Conservation (phyloP, 306 rosid species). For the Morella rubra region DNA sequence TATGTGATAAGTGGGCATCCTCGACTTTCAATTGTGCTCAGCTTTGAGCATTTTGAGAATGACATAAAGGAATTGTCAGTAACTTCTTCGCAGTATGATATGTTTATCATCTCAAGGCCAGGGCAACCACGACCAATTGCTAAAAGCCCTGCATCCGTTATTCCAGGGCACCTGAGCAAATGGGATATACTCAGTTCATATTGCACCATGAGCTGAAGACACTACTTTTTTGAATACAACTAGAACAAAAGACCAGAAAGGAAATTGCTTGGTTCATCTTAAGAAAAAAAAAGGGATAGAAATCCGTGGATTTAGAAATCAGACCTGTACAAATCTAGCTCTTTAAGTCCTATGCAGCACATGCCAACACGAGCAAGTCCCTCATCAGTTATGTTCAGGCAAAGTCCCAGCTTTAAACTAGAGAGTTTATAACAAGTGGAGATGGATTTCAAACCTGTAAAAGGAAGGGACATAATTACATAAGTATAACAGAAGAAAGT, state of each 20-base stretch:
- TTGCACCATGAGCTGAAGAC: background rate
- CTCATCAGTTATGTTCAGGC: slow-evolving; percentile 76
- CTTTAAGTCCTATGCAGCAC: slow-evolving; percentile 65
- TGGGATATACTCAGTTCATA: background rate
- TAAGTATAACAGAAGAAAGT: slow-evolving; percentile 27
- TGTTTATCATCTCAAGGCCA: slow-evolving; percentile 65
- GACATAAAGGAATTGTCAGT: slow-evolving; percentile 58
- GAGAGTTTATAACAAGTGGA: slow-evolving; percentile 67
- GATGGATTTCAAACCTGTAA: slow-evolving; percentile 68
- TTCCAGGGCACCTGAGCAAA: slow-evolving; percentile 67
- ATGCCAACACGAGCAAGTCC: slow-evolving; percentile 72
- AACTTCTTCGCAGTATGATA: slow-evolving; percentile 77
- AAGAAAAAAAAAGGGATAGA: slow-evolving; percentile 11
- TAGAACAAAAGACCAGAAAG: slow-evolving; percentile 1
- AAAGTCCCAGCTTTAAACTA: slow-evolving; percentile 78
- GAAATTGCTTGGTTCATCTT: slow-evolving; percentile 7
- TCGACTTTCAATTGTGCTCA: slow-evolving; percentile 75
- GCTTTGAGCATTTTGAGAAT: slow-evolving; percentile 59
- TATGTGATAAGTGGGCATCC: slow-evolving; percentile 78
- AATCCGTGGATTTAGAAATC: slow-evolving; percentile 17
- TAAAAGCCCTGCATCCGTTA: slow-evolving; percentile 73
- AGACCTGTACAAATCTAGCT: slow-evolving; percentile 92
- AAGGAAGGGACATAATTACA: slow-evolving; percentile 16
- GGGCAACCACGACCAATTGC: slow-evolving; percentile 79
- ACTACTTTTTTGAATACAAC: background rate